These are phyloP conservation scores for Kingdonia uniflora DNA, from an alignment of 164 flowering plant genomes.

Conservation along the genomic window DNA sequence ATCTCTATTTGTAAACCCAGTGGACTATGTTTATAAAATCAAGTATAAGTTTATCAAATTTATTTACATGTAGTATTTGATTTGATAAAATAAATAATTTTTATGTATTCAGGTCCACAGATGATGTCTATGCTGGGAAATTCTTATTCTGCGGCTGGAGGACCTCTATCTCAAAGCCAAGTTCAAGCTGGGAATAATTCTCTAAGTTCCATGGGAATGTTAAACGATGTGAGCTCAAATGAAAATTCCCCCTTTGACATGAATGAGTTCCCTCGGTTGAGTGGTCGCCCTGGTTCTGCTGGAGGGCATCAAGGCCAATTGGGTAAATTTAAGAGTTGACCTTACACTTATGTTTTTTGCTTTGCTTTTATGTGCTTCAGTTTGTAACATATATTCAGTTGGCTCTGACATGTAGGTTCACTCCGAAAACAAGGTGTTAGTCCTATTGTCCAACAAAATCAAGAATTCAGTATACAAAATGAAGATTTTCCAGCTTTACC, in stretches of 20 bases:
- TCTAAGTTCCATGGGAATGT: conserved; percentile 75
- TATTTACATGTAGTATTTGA: too few relatives aligned
- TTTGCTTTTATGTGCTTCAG: not conserved
- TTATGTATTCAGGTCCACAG: conserved; percentile 67
- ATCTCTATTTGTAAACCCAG: too few relatives aligned
- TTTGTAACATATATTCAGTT: not conserved
- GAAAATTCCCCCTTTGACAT: conserved; percentile 85
- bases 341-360: not conserved
- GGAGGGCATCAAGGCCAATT: conserved; percentile 96
- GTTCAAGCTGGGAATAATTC: conserved; percentile 51
- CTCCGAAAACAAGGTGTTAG: conserved; percentile 46
- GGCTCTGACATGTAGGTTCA: conserved; percentile 41
- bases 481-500: conserved; percentile 96
- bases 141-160: conserved; percentile 71
- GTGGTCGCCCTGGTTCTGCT: conserved; percentile 90
- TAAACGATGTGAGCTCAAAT: conserved; percentile 71
- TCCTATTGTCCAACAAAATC: conserved; percentile 72
- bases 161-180: conserved; percentile 37
- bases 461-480: conserved; percentile 91
- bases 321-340: conserved; percentile 27
- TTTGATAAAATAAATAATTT: not conserved
- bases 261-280: conserved; percentile 87
- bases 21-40: too few relatives aligned
- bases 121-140: conserved; percentile 81
- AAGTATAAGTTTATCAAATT: too few relatives aligned